Evolutionary conservation across 2,329 filamentous ascomycete species (phyloP).

Genomic region (Trichoderma pleuroti): DNA sequence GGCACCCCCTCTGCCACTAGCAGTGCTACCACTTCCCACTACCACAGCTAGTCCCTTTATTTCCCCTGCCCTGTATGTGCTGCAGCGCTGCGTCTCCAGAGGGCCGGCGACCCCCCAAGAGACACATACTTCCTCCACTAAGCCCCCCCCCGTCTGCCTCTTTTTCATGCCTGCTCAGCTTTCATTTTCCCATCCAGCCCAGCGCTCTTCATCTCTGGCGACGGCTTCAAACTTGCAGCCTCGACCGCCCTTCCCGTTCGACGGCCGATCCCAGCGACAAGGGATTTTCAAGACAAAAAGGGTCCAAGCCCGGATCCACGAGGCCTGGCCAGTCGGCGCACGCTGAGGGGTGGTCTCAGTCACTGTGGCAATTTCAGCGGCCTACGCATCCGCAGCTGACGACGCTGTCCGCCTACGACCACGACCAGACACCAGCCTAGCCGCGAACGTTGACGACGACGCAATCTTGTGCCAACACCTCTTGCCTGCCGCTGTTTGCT

Average conservation of each 20-base stretch:
- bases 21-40: conserved; percentile 6
- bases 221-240: conserved; percentile 7
- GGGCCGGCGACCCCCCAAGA: conserved; percentile 6
- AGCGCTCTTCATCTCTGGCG: neutral
- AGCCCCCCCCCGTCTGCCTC: conserved; percentile 14
- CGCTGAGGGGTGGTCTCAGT: conserved; percentile 19
- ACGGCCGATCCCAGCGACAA: neutral
- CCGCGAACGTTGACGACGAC: conserved; percentile 19
- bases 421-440: conserved; percentile 14
- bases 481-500: neutral
- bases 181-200: neutral
- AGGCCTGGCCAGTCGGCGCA: neutral
- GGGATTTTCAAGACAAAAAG: neutral
- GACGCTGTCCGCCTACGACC: conserved; percentile 26
- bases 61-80: conserved; percentile 25
- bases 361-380: conserved; percentile 23
- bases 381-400: conserved; percentile 30
- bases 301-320: neutral
- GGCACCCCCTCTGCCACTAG: conserved; percentile 20
- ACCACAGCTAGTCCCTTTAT: conserved; percentile 25
- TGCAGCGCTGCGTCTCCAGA: neutral
- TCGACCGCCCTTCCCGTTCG: neutral
- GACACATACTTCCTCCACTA: conserved; percentile 14
- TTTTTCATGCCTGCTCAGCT: neutral
- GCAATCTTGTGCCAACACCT: conserved; percentile 1